A percentile compares a stretch with the other conserved stretches of the same genome.
phyloP scores from a whole-genome alignment of 768 basidiomycete genomes.

The Russula olivacea region DNA sequence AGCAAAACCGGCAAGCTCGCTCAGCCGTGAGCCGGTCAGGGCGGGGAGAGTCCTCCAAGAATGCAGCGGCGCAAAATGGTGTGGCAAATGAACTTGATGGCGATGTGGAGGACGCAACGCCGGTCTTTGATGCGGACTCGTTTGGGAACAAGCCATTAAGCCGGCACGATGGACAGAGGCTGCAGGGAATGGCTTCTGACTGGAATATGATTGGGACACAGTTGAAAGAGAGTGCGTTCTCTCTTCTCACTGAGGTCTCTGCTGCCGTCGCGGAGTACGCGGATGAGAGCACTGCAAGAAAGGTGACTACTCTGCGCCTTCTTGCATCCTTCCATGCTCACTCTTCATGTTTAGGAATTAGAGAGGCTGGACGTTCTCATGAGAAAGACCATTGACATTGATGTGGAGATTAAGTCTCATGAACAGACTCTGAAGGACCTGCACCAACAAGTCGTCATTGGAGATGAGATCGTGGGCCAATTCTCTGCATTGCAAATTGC shows the following conservation, averaged over 20 bases:
- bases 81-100: conserved; percentile 28
- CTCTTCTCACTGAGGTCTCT: conserved; percentile 47
- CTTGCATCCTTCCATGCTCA: background rate
- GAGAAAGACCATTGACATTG: conserved; percentile 62
- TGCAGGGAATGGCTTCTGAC: conserved; percentile 54
- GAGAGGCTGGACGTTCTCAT: conserved; percentile 59
- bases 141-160: conserved; percentile 64
- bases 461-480: conserved; percentile 49
- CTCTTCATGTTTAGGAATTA: conserved; percentile 39
- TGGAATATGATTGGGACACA: conserved; percentile 53
- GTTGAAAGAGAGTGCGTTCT: conserved; percentile 41
- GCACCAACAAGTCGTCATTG: conserved; percentile 49
- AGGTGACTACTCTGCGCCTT: conserved; percentile 36
- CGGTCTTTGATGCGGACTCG: conserved; percentile 49
- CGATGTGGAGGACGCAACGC: conserved; percentile 34
- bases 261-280: conserved; percentile 56
- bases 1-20: conserved; percentile 35
- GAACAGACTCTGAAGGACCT: conserved; percentile 48
- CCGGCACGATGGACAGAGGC: conserved; percentile 44
- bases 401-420: conserved; percentile 54
- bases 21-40: conserved; percentile 24
- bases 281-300: conserved; percentile 46
- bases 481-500: background rate
- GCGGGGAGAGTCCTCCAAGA: background rate
- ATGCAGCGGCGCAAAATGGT: background rate